Evolutionary conservation across 164 flowering plant species (phyloP), one percentile per base, ranked within the genome.

Genomic region (Chimonanthus praecox): DNA sequence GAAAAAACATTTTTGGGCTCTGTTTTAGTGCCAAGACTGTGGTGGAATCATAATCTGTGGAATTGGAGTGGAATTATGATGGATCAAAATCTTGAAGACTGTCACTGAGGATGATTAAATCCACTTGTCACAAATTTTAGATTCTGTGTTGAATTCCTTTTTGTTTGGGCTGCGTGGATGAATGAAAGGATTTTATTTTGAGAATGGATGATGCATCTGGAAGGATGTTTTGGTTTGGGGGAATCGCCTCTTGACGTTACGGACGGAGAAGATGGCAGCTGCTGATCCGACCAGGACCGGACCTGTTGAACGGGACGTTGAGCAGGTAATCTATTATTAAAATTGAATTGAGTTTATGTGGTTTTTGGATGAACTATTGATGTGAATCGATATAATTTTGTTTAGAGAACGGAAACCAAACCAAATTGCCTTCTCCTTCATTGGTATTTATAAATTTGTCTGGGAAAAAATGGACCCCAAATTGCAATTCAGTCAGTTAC

Each of bases 281-380:
- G 79, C 91, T 72, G 92, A 92, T 83, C 88, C 83, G 76, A 83
- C 79, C 61, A 78, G 92, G 75, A 79, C 84, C 67, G 93, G 90
- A 9, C 79, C 90, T 3, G 92, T 82, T 1, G 96, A 91, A 75
- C 84, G 98, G 68, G 98, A 91, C 83, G 82, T 83, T 47, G 98
- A 93, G 80, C 96, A 89, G 96, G 98, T 91, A 78, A 62, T 49
- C 8, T 54, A 5, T n/a, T 4, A 11, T 54, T 54, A n/a, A 54
- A n/a, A 15, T 47, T 7, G 7, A n/a, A 7, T 45, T 44, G 2
- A 4, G 3, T 13, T 33, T 51, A 49, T 69, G 5, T 43, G 8
- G 2, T 49, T 8, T 48, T 33, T 21, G 50, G 7, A 43, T 70
- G 60, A 13, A 13, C 16, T 54, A n/a, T 54, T 54, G 60, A 15